Conservation (phyloP, 2,329 filamentous ascomycete species). For the Pezicula carpinea region DNA sequence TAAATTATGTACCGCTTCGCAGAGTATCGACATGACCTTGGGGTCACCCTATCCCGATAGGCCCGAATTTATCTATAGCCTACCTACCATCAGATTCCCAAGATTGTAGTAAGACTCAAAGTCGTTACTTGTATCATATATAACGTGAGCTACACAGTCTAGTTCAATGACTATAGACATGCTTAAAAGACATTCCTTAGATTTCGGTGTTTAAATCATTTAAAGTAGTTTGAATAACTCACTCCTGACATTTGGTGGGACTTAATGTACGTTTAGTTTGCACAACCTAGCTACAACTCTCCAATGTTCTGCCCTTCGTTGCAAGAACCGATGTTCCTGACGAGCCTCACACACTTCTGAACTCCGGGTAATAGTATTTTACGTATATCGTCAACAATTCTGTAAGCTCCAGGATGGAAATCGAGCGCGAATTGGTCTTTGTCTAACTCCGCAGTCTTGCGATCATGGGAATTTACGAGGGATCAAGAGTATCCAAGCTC, state of each 20-base stretch:
- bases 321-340: not conserved
- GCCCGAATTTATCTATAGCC: conserved; percentile 41
- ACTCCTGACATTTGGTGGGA: not conserved
- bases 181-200: too few species aligned
- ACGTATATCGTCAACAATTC: not conserved
- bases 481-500: too few species aligned
- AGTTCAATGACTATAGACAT: too few species aligned
- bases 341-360: not conserved
- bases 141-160: too few species aligned
- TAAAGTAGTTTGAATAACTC: not conserved
- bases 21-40: conserved; percentile 49
- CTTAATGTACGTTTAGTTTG: conserved; percentile 10
- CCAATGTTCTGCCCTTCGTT: not conserved
- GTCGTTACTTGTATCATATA: too few species aligned
- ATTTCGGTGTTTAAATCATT: too few species aligned
- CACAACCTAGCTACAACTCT: conserved; percentile 7
- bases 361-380: not conserved
- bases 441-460: not conserved
- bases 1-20: conserved; percentile 41
- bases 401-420: not conserved
- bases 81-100: too few species aligned
- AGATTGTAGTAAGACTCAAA: not conserved
- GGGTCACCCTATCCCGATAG: conserved; percentile 49
- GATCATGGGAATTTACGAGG: too few species aligned
- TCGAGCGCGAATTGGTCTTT: not conserved